Conservation (phyloP, 2,329 filamentous ascomycete genomes). For the Fusarium pilosicola region DNA sequence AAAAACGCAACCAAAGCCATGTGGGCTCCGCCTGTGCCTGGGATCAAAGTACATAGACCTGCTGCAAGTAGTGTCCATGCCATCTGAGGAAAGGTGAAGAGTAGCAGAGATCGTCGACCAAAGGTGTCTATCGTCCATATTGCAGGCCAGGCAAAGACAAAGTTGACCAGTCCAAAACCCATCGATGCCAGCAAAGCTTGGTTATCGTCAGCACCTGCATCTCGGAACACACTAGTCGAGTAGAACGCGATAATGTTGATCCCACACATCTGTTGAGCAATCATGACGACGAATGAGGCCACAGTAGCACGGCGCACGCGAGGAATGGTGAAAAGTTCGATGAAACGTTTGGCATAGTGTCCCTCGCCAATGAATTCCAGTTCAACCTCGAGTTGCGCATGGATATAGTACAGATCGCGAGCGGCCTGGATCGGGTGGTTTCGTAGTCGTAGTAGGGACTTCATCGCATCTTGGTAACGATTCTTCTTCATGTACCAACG, state of each 20-base stretch:
- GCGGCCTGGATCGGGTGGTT: constrained; percentile 66
- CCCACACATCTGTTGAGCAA: constrained; percentile 76
- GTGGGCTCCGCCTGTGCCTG: constrained; percentile 47
- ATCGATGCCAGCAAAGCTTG: constrained; percentile 68
- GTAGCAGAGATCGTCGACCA: constrained; percentile 61
- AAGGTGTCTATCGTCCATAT: constrained; percentile 69
- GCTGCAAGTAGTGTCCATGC: constrained; percentile 53
- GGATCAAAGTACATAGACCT: constrained; percentile 63
- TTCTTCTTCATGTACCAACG: constrained; percentile 75
- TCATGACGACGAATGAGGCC: constrained; percentile 84
- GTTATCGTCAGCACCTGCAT: constrained; percentile 65
- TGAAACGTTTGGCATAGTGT: constrained; percentile 70
- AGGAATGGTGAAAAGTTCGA: constrained; percentile 75
- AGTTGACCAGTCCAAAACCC: constrained; percentile 68
- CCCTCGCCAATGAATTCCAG: constrained; percentile 58
- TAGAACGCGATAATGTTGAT: constrained; percentile 84
- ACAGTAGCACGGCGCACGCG: constrained; percentile 77
- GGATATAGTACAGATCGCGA: constrained; percentile 71
- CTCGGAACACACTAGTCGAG: constrained; percentile 69
- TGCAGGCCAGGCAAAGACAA: constrained; percentile 67
- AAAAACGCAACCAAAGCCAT: constrained; percentile 64
- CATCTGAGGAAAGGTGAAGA: constrained; percentile 57
- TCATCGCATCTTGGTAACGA: constrained; percentile 68
- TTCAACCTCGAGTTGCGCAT: constrained; percentile 72
- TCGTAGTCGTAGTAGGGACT: constrained; percentile 62